Evolutionary conservation across 352 stramenopile genomes (phyloP), one percentile per base, ranked within the genome.

Genomic region (Globisporangium polare): DNA sequence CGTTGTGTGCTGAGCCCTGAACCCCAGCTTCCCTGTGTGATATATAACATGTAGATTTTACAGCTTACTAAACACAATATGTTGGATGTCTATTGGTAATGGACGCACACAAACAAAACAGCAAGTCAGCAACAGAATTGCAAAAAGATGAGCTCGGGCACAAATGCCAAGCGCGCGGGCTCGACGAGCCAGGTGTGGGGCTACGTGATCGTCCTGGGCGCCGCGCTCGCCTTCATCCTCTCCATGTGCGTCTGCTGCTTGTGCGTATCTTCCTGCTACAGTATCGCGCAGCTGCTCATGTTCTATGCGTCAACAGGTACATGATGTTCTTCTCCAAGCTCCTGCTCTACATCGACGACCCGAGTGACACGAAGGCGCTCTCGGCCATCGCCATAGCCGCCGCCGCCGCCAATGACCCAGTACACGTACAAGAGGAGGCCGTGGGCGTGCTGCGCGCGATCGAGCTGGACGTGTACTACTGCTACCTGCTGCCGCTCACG

Each of bases 171-270:
- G 50, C 83, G 79, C 45, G 79, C 75, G 41, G 83, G 79, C 54
- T 90, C 80, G 29, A 93, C 81, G 27, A 89, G 83, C 55, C 73
- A 80, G 50, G 79, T 91, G 29, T 93, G 84, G 84, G 84, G 80
- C 66, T 89, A 90, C 60, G 80, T 94, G 51, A 78, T 92, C 62
- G 80, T 92, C 4, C 62, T 89, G 20, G 35, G 57, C 12, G 78
- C 80, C 6, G 78, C 58, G 1, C 15, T 74, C 31, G 68, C 47
- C 60, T 94, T 92, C 62, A 75, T 90, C 22, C 53, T 62, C 17
- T 84, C 69, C 67, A 90, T 93, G 84, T 90, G 63, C 53, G 58
- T 66, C 37, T 47, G 1, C 9, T 20, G 0, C 13, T 3, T 29
- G 15, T 17, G 5, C 27, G 8, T 29, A 10, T 1, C 22, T 35